A percentile compares a stretch with the other conserved stretches of the same genome.
Conservation (phyloP, 78 protist genomes). For the Dictyostelium discoideum region DNA sequence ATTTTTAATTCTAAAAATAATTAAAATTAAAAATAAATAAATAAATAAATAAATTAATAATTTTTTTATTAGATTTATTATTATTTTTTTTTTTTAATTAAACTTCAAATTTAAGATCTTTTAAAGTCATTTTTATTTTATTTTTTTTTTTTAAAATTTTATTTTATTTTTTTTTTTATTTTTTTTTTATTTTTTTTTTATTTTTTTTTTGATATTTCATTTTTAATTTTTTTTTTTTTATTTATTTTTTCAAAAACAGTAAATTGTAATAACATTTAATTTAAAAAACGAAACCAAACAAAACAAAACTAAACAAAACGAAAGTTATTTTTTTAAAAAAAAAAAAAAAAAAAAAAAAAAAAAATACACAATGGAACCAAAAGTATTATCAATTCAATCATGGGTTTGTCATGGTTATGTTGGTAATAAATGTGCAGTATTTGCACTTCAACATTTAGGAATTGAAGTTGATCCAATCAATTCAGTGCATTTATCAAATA, state of each 20-base stretch:
- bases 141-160: too few species aligned
- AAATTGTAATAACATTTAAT: neutral
- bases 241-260: neutral
- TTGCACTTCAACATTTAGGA: slow-evolving; percentile 89
- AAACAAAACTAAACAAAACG: neutral
- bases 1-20: too few species aligned
- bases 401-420: slow-evolving; percentile 91
- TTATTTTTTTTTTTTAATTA: too few species aligned
- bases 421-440: slow-evolving; percentile 89
- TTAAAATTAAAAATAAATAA: too few species aligned
- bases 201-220: neutral
- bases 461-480: slow-evolving; percentile 88
- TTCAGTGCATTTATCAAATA: slow-evolving; percentile 91
- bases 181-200: neutral
- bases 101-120: too few species aligned
- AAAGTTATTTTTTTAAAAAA: too few species aligned
- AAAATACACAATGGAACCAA: neutral
- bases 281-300: too few species aligned
- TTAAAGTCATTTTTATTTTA: too few species aligned
- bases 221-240: neutral
- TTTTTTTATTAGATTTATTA: too few species aligned
- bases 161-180: too few species aligned
- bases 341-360: too few species aligned
- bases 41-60: too few species aligned
- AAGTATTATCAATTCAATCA: slow-evolving; percentile 89